Evolutionary conservation across 768 basidiomycete genomes (phyloP).

Genomic region (Suillus subaureus): DNA sequence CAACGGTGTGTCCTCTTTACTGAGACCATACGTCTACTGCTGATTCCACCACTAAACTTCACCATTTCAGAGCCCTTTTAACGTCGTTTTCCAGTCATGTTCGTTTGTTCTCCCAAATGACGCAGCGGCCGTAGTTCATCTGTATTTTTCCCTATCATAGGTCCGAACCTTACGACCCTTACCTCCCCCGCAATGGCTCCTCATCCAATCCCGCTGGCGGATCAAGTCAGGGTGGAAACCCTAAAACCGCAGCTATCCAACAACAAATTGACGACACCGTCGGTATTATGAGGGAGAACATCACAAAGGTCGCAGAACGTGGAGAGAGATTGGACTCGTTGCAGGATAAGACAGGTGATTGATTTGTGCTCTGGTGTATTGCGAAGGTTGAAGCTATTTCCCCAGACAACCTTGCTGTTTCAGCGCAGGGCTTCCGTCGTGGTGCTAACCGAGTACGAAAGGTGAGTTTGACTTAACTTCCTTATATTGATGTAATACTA

Average conservation of each 20-base stretch:
- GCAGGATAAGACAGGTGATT: slow-evolving; percentile 97
- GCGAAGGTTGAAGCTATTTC: slow-evolving; percentile 5
- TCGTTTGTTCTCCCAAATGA: slow-evolving; percentile 19
- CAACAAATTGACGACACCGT: slow-evolving; percentile 98
- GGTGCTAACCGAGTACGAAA: slow-evolving; percentile 98
- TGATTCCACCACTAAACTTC: background rate
- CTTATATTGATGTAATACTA: slow-evolving; percentile 4
- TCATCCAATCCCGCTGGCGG: slow-evolving; percentile 54
- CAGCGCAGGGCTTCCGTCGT: slow-evolving; percentile 97
- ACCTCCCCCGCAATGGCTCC: slow-evolving; percentile 84
- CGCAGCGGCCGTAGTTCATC: slow-evolving; percentile 8
- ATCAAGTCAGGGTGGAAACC: slow-evolving; percentile 54
- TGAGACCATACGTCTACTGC: background rate
- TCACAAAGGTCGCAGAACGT: slow-evolving; percentile 92
- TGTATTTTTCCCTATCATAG: slow-evolving; percentile 42
- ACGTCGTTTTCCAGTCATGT: slow-evolving; percentile 24
- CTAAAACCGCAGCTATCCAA: slow-evolving; percentile 95
- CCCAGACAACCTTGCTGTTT: slow-evolving; percentile 92
- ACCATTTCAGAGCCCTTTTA: background rate
- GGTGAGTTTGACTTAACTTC: slow-evolving; percentile 49
- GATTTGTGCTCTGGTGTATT: background rate
- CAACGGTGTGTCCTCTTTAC: slow-evolving; percentile 19
- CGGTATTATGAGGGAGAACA: slow-evolving; percentile 97
- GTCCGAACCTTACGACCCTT: slow-evolving; percentile 99
- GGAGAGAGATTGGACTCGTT: slow-evolving; percentile 92